Evolutionary conservation across 75 land plant genomes (phyloP).

Genomic region (Ceratopteris richardii): DNA sequence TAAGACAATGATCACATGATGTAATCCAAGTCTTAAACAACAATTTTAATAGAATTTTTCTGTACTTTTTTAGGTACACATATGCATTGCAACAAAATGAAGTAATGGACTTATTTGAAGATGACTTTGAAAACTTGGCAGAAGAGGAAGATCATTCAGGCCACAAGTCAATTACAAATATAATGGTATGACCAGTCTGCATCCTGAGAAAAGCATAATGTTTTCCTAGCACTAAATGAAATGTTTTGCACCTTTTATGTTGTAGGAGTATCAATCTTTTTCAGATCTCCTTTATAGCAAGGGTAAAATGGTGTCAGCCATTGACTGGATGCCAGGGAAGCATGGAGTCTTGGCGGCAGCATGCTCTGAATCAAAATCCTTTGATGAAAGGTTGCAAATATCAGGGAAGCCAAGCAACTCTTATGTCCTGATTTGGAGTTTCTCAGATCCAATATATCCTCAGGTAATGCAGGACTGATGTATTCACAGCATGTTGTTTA

Average conservation of each 20-base stretch:
- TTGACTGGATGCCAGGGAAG: slow-evolving; percentile 42
- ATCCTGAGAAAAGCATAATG: neutral
- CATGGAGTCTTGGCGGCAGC: slow-evolving; percentile 31
- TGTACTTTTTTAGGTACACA: slow-evolving; percentile 13
- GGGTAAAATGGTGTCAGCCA: slow-evolving; percentile 29
- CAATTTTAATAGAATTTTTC: too few species aligned
- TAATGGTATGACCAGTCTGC: slow-evolving; percentile 6
- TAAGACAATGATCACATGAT: too few species aligned
- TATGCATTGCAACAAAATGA: slow-evolving; percentile 40
- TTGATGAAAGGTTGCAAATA: slow-evolving; percentile 29
- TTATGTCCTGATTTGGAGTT: slow-evolving; percentile 29
- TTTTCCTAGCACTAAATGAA: neutral
- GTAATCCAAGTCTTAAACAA: too few species aligned
- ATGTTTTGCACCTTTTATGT: neutral
- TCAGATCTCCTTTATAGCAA: slow-evolving; percentile 25
- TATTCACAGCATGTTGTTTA: too few species aligned
- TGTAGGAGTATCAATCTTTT: slow-evolving; percentile 36
- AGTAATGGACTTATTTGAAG: slow-evolving; percentile 31
- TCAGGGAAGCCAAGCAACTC: slow-evolving; percentile 25
- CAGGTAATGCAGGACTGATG: too few species aligned
- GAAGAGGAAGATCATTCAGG: slow-evolving; percentile 35
- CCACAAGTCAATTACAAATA: slow-evolving; percentile 14
- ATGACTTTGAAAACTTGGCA: slow-evolving; percentile 28
- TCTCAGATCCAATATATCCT: slow-evolving; percentile 33
- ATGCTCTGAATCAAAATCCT: slow-evolving; percentile 17